Conservation (phyloP, 768 basidiomycete species). For the Lentinula boryana region DNA sequence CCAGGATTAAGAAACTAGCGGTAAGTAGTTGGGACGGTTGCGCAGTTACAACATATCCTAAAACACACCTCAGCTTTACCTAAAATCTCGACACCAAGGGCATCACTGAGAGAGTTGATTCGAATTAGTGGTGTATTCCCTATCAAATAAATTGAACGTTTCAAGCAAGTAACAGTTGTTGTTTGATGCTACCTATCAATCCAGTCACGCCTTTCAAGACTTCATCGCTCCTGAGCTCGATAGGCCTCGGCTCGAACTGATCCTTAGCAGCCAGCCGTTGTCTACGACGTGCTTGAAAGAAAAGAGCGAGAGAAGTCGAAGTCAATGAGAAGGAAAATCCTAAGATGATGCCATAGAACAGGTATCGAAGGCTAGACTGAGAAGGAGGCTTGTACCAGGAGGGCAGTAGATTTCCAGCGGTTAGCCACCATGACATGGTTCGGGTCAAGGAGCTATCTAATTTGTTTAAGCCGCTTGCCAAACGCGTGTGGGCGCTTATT, state of each 20-base stretch:
- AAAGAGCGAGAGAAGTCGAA: constrained; percentile 55
- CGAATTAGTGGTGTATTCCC: constrained; percentile 93
- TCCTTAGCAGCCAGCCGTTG: constrained; percentile 26
- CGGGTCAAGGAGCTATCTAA: neutral
- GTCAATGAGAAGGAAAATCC: constrained; percentile 77
- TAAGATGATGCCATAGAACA: constrained; percentile 52
- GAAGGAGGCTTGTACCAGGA: constrained; percentile 18
- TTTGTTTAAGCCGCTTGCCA: too few relatives aligned
- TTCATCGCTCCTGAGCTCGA: constrained; percentile 72
- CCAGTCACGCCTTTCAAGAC: constrained; percentile 77
- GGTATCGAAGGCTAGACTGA: constrained; percentile 22
- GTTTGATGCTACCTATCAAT: constrained; percentile 57
- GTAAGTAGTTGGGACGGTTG: neutral
- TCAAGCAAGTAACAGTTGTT: neutral
- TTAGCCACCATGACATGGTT: neutral
- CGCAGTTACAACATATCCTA: neutral
- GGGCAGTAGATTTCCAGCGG: neutral
- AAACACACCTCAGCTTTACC: constrained; percentile 89
- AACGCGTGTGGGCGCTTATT: neutral
- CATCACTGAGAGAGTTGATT: constrained; percentile 87
- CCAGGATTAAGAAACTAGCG: constrained; percentile 90
- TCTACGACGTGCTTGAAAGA: constrained; percentile 45
- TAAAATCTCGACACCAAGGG: constrained; percentile 88
- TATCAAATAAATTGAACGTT: constrained; percentile 20
- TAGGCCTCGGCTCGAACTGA: constrained; percentile 45